Conservation (phyloP, 2,329 filamentous ascomycete genomes). For the Microthyrium microscopicum region DNA sequence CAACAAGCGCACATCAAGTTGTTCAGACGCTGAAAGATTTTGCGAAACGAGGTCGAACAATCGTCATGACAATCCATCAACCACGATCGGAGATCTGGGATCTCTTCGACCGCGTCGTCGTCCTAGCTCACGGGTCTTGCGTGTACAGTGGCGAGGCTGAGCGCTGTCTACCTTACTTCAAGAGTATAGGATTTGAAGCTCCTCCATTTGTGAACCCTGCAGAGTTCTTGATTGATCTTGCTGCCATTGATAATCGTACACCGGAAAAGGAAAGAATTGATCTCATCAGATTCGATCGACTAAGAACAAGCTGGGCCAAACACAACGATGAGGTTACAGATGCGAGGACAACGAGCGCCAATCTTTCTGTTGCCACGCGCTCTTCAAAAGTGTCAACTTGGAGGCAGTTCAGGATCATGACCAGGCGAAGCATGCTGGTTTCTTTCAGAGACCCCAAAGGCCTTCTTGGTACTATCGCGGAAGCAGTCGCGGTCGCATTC, state of each 20-base stretch:
- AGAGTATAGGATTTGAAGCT: constrained; percentile 26
- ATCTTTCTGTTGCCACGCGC: no score
- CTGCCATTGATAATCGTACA: constrained; percentile 56
- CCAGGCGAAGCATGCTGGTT: constrained; percentile 50
- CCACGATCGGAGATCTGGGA: constrained; percentile 2
- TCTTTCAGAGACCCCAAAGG: constrained; percentile 62
- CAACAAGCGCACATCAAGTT: constrained; percentile 4
- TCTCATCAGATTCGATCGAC: constrained; percentile 42
- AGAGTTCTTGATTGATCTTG: constrained; percentile 58
- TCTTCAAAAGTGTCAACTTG: no score
- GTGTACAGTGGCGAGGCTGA: background rate
- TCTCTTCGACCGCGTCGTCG: constrained; percentile 1
- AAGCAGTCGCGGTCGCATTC: constrained; percentile 54
- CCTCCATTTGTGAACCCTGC: constrained; percentile 63
- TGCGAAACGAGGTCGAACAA: constrained; percentile 3
- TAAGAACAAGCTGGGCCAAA: constrained; percentile 39
- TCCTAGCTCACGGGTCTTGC: background rate
- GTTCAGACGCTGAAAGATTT: constrained; percentile 3
- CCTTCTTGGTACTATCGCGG: constrained; percentile 51
- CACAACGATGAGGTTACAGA: no score
- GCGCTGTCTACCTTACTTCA: constrained; percentile 2
- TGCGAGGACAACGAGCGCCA: no score
- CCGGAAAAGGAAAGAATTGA: constrained; percentile 46
- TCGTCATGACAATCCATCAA: constrained; percentile 6
- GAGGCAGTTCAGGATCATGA: constrained; percentile 49